Evolutionary conservation across 305 asterid species (phyloP).

Genomic region (Fraxinus velutina): DNA sequence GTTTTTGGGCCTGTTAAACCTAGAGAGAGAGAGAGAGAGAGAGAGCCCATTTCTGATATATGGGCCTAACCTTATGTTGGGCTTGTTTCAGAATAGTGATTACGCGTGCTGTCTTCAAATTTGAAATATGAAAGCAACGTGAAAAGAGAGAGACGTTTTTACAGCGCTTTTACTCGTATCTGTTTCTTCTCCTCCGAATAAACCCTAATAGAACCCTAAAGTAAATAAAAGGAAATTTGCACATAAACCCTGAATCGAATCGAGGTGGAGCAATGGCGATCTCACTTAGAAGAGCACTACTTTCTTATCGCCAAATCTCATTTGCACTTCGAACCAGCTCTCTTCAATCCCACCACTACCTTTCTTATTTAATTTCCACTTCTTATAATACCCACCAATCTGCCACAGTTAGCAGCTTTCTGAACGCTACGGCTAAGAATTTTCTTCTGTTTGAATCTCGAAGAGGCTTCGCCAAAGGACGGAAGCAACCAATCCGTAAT

Average conservation of each 20-base stretch:
- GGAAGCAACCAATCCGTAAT: slow-evolving; percentile 55
- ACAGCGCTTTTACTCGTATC: too few relatives aligned
- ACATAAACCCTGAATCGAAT: not conserved
- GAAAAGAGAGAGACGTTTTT: too few relatives aligned
- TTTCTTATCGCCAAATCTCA: slow-evolving; percentile 33
- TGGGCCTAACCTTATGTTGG: not conserved
- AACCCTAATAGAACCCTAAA: not conserved
- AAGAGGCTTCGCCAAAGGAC: slow-evolving; percentile 76
- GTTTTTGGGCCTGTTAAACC: not conserved
- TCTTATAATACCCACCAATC: slow-evolving; percentile 25
- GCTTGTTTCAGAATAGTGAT: not conserved
- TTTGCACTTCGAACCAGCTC: slow-evolving; percentile 41
- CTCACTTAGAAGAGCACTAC: slow-evolving; percentile 49
- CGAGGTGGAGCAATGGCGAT: slow-evolving; percentile 46
- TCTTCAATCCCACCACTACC: slow-evolving; percentile 26
- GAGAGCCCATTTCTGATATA: not conserved
- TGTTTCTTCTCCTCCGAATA: too few relatives aligned
- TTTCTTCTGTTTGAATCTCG: slow-evolving; percentile 30
- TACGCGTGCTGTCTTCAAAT: too few relatives aligned
- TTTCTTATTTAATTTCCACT: slow-evolving; percentile 28
- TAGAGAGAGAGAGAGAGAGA: not conserved
- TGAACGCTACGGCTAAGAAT: slow-evolving; percentile 22
- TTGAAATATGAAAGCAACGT: too few relatives aligned
- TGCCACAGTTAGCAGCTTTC: slow-evolving; percentile 23
- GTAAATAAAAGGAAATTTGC: not conserved